Percentiles rank a stretch among this genome's conserved stretches.
These are phyloP conservation scores for Vachellia collinsii DNA, from an alignment of 306 rosid species.

Conservation along the genomic window DNA sequence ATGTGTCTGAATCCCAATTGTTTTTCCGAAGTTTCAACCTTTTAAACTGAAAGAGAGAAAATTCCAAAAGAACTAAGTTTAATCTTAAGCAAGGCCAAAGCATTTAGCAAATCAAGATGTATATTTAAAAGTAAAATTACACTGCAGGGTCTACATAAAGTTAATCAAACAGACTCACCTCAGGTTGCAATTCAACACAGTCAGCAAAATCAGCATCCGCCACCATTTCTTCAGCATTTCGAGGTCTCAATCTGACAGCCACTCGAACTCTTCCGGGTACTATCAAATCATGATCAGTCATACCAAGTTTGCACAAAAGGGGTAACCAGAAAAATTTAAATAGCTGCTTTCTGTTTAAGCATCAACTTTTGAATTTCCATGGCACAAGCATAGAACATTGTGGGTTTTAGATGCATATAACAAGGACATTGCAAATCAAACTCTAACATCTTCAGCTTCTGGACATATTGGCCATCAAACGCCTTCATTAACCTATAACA, in stretches of 20 bases:
- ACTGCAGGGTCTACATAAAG: conserved; percentile 10
- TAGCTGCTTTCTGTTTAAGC: conserved; percentile 23
- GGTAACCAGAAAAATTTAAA: neutral
- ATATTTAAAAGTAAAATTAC: conserved; percentile 21
- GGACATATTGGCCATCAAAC: conserved; percentile 18
- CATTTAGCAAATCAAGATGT: conserved; percentile 13
- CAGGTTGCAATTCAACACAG: conserved; percentile 90
- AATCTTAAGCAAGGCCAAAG: conserved; percentile 27
- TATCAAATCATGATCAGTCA: conserved; percentile 37
- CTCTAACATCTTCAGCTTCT: conserved; percentile 26
- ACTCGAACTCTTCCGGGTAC: conserved; percentile 98
- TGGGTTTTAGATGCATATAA: neutral
- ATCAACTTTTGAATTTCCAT: conserved; percentile 23
- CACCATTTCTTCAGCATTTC: conserved; percentile 75
- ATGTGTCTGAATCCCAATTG: conserved; percentile 95
- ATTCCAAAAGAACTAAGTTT: conserved; percentile 22
- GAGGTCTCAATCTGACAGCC: conserved; percentile 88
- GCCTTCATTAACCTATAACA: neutral
- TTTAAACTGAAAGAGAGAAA: conserved; percentile 65
- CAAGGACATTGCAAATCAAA: conserved; percentile 17
- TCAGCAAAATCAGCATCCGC: conserved; percentile 96
- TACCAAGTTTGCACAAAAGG: conserved; percentile 7
- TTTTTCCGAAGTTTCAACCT: conserved; percentile 90
- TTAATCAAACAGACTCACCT: conserved; percentile 53
- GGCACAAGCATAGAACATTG: neutral